phyloP scores from a whole-genome alignment of 2,329 filamentous ascomycete species.

The Hypoxylon sp. region DNA sequence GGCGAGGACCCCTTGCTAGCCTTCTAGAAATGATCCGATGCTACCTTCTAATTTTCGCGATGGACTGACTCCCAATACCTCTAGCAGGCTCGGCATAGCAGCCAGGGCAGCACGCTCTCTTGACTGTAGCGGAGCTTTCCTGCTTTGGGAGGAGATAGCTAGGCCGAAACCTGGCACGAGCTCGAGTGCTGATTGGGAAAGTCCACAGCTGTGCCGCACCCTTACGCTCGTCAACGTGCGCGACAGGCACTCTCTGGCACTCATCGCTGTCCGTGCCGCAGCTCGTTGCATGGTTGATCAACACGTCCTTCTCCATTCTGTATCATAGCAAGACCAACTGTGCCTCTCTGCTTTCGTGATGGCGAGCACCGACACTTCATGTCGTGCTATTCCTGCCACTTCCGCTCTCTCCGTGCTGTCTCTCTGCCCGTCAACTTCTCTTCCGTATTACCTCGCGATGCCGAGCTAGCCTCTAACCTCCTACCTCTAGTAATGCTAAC shows the following conservation, averaged over 20 bases:
- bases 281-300: background rate
- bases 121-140: background rate
- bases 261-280: no score
- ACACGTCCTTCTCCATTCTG: background rate
- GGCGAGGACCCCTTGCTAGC: no score
- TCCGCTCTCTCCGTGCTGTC: background rate
- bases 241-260: no score
- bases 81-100: no score
- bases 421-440: background rate
- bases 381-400: background rate
- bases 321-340: no score
- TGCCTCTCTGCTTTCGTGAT: background rate
- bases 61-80: no score
- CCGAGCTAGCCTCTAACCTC: background rate
- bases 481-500: background rate
- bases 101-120: background rate
- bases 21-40: no score
- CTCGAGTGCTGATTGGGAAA: slow-evolving; percentile 5
- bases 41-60: no score
- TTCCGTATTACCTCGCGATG: slow-evolving; percentile 6
- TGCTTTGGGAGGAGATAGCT: background rate
- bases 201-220: slow-evolving; percentile 12
- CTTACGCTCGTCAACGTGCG: no score
- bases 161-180: background rate
- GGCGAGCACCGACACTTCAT: background rate